A percentile compares a stretch with the other conserved stretches of the same genome.
These are phyloP conservation scores for Aspergillus nomiae DNA, from an alignment of 2,329 filamentous ascomycete genomes.

Conservation along the genomic window DNA sequence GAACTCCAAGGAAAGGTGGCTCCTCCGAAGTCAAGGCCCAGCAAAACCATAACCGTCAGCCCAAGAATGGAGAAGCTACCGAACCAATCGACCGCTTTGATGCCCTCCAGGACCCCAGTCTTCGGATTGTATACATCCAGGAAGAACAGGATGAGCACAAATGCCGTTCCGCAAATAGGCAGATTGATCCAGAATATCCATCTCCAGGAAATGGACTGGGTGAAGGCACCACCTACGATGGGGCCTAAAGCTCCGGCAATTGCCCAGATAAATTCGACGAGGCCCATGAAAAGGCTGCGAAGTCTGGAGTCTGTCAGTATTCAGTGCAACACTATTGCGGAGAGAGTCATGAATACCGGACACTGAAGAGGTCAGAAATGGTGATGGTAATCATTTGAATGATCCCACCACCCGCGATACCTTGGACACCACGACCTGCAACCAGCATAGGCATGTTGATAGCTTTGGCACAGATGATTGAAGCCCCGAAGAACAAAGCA, in stretches of 20 bases:
- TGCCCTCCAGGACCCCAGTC: constrained; percentile 51
- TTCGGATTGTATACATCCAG: constrained; percentile 59
- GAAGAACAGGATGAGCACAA: constrained; percentile 53
- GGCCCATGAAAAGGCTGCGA: constrained; percentile 53
- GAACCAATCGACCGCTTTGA: constrained; percentile 57
- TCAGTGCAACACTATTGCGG: not conserved
- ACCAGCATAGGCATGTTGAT: constrained; percentile 56
- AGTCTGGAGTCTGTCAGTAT: constrained; percentile 30
- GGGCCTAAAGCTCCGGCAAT: constrained; percentile 57
- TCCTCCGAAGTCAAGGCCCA: constrained; percentile 59
- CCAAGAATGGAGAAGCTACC: constrained; percentile 55
- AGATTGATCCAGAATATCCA: constrained; percentile 61
- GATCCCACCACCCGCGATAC: constrained; percentile 56
- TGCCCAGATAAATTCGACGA: constrained; percentile 58
- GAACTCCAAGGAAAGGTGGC: constrained; percentile 56
- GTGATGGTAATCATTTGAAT: constrained; percentile 56
- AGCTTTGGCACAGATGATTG: constrained; percentile 53
- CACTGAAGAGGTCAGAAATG: constrained; percentile 59
- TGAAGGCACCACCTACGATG: constrained; percentile 55
- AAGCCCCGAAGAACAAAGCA: constrained; percentile 52
- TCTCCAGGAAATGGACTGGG: constrained; percentile 48
- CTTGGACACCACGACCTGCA: constrained; percentile 56
- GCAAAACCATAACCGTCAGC: constrained; percentile 54
- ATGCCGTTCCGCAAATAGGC: constrained; percentile 53
- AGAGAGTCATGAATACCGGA: constrained; percentile 33